phyloP scores from a whole-genome alignment of 768 basidiomycete genomes.

The Panus rudis region DNA sequence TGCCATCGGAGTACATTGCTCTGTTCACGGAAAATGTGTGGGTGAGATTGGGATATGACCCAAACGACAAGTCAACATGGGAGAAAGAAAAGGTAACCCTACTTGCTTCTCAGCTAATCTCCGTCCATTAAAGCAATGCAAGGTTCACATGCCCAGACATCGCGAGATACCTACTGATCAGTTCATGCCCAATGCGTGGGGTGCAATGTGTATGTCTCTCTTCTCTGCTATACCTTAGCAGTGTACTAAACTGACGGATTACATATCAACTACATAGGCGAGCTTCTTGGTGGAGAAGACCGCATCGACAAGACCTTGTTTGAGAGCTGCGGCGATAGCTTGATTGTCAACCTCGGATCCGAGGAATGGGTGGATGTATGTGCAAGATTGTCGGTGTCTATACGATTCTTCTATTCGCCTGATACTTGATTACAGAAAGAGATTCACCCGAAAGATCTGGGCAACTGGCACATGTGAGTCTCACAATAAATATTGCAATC shows the following conservation, averaged over 20 bases:
- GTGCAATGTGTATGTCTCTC: conserved; percentile 13
- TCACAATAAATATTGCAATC: neutral
- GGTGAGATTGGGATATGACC: conserved; percentile 26
- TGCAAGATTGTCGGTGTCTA: too few species aligned
- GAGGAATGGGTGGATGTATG: conserved; percentile 21
- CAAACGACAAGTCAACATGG: conserved; percentile 31
- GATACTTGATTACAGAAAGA: conserved; percentile 4
- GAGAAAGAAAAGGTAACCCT: conserved; percentile 18
- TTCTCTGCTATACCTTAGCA: neutral
- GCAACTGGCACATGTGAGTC: conserved; percentile 29
- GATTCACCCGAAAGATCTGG: conserved; percentile 23
- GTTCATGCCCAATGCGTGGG: conserved; percentile 24
- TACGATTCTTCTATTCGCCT: neutral
- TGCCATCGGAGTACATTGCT: conserved; percentile 22
- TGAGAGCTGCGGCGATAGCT: conserved; percentile 24
- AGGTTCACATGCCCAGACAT: conserved; percentile 28
- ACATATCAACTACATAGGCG: conserved; percentile 19
- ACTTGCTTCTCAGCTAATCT: neutral
- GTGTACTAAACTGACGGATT: neutral
- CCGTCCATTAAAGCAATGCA: neutral
- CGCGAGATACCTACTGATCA: conserved; percentile 17
- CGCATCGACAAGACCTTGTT: conserved; percentile 24
- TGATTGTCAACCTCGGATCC: conserved; percentile 32
- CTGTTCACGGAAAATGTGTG: conserved; percentile 28
- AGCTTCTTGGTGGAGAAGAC: conserved; percentile 30